Evolutionary conservation across 768 basidiomycete species (phyloP), one percentile per base, ranked within the genome.

Genomic region (Gloeophyllum trabeum): DNA sequence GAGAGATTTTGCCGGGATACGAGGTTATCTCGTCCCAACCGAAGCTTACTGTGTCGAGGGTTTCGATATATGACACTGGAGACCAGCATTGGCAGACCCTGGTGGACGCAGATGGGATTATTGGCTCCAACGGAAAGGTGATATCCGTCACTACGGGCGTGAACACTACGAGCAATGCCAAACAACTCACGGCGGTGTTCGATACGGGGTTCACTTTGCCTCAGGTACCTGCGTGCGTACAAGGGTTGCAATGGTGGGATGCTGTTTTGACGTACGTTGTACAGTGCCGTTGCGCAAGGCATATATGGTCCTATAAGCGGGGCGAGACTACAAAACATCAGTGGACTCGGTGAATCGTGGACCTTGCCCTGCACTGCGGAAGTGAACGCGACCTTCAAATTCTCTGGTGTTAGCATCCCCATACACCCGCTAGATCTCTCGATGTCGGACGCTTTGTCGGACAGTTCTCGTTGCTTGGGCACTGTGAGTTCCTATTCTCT

Each of bases 371-470:
- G 85, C 53, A 59, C 67, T 35, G 61, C 68, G 40, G 69, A 79
- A 55, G 64, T 85, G 37, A 82, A 81, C 42, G 56, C 80, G 30
- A 76, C 83, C 1, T 73, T 85, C 55, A 64, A 65, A 47, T 80
- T 87, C 39, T 69, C 61, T 4, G 79, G 79, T 4, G 58, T 63
- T 5, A 52, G 58, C 18, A 75, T 70, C 51, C 79, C 78, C 4
- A 68, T 84, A 10, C 79, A 85, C 51, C 80, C 82, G 2, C 56
- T 85, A 23, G 83, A 85, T 53, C 64, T 73, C 48, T 66, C 68
- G n/a, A n/a, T n/a, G 43, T 48, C 61, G 40, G 41, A 43, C 20
- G 24, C 46, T 22, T n/a, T 22, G 13, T 7, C 49, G 5, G 63
- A 61, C 16, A 35, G 54, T 6, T 16, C 49, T 1, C 39, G 50